Conservation (phyloP, 2,329 filamentous ascomycete species). For the Xylariaceae sp. region DNA sequence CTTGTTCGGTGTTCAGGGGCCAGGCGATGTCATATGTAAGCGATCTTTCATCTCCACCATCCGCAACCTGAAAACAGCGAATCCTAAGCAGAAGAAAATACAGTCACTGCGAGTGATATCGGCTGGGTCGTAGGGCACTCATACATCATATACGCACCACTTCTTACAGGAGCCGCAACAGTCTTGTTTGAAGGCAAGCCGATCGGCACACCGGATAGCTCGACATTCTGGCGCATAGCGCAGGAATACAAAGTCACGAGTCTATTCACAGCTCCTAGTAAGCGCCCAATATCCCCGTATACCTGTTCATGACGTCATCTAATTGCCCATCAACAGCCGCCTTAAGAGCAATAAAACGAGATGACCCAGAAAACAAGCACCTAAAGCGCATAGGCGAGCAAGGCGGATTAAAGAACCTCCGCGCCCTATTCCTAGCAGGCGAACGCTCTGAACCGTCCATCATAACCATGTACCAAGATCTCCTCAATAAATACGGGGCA, state of each 20-base stretch:
- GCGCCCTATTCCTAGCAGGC: slow-evolving; percentile 78
- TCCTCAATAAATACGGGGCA: slow-evolving; percentile 64
- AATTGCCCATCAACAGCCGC: slow-evolving; percentile 44
- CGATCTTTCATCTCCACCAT: no score
- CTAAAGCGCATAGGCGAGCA: slow-evolving; percentile 61
- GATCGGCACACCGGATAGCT: slow-evolving; percentile 80
- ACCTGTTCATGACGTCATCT: neutral
- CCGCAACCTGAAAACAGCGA: no score
- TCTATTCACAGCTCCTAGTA: slow-evolving; percentile 78
- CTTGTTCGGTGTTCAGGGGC: slow-evolving; percentile 62
- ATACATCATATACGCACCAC: slow-evolving; percentile 85
- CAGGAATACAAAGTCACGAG: slow-evolving; percentile 81
- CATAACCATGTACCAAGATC: slow-evolving; percentile 72
- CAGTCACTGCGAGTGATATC: slow-evolving; percentile 67
- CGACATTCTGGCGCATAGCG: slow-evolving; percentile 82
- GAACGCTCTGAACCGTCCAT: slow-evolving; percentile 87
- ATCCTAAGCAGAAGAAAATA: no score
- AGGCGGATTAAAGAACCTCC: slow-evolving; percentile 67
- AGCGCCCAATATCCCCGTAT: slow-evolving; percentile 11
- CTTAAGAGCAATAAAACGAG: slow-evolving; percentile 78
- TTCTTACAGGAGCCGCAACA: slow-evolving; percentile 80
- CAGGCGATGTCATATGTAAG: slow-evolving; percentile 57
- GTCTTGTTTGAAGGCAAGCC: slow-evolving; percentile 94
- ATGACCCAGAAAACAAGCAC: slow-evolving; percentile 70
- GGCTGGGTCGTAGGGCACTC: slow-evolving; percentile 87